Evolutionary conservation across 2,329 filamentous ascomycete genomes (phyloP).

Genomic region (Colletotrichum scovillei): DNA sequence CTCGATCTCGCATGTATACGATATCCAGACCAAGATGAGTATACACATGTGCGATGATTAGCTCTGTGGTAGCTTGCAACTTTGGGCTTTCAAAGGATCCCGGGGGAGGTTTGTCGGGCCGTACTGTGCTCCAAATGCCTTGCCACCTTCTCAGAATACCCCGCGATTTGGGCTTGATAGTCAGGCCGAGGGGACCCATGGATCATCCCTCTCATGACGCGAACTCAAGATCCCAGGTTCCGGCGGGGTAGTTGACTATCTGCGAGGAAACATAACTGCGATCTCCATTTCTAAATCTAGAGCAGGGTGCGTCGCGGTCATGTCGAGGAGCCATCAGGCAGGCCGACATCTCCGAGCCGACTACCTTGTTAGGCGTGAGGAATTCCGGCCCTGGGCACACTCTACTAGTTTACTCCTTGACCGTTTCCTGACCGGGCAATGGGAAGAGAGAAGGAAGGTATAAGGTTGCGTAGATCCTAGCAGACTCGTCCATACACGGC

Average conservation of each 20-base stretch:
- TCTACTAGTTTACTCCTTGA: not conserved
- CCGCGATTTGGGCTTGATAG: constrained; percentile 4
- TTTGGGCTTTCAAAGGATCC: not conserved
- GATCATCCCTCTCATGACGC: constrained; percentile 11
- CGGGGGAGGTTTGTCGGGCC: not conserved
- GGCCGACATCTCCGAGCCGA: not conserved
- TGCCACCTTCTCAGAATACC: not conserved
- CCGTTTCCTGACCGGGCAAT: not conserved
- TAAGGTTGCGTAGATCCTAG: constrained; percentile 3
- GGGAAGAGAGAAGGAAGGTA: not conserved
- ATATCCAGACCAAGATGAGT: not conserved
- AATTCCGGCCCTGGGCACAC: not conserved
- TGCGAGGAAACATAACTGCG: not conserved
- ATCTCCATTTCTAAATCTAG: not conserved
- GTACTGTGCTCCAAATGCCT: not conserved
- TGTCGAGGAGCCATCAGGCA: not conserved
- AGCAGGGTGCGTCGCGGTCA: not conserved
- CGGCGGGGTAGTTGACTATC: not conserved
- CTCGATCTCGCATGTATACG: not conserved
- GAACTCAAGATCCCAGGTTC: not conserved
- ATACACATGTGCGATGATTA: not conserved
- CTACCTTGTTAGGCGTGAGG: not conserved
- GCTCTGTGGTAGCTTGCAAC: not conserved
- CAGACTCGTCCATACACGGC: not conserved
- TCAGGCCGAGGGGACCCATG: not conserved